Percentiles rank a stretch among this genome's conserved stretches.
These are phyloP conservation scores for Eimeria nieschulzi DNA, from an alignment of 169 alveolate species.

Conservation along the genomic window DNA sequence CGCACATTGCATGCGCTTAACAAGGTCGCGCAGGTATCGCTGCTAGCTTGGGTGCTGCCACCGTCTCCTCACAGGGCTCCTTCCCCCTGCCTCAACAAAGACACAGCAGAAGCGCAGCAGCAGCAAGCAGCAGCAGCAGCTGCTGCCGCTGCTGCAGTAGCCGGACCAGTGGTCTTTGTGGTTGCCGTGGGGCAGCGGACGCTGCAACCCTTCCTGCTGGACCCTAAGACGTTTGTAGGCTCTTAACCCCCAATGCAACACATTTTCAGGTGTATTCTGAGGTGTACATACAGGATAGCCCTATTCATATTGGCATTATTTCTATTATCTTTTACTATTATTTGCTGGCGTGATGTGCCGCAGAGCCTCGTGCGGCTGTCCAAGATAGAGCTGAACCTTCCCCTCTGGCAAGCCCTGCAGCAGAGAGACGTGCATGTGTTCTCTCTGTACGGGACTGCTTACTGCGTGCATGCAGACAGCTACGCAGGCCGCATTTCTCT, in stretches of 20 bases:
- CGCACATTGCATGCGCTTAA: conserved; percentile 32
- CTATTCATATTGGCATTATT: neutral
- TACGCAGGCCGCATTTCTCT: conserved; percentile 31
- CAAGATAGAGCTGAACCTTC: conserved; percentile 60
- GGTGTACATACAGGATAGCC: neutral
- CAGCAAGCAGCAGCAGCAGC: conserved; percentile 54
- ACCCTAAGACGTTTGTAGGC: neutral
- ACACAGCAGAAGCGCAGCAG: conserved; percentile 19
- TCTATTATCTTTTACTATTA: neutral
- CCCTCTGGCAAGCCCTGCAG: conserved; percentile 68
- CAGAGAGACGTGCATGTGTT: conserved; percentile 29
- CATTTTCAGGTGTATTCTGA: neutral
- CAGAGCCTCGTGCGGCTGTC: conserved; percentile 57
- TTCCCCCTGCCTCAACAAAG: neutral
- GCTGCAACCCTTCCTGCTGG: conserved; percentile 60
- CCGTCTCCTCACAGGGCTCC: conserved; percentile 6
- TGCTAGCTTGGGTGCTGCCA: conserved; percentile 4
- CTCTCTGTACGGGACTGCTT: neutral
- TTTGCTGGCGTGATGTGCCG: neutral
- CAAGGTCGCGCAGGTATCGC: conserved; percentile 4
- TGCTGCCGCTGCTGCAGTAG: neutral
- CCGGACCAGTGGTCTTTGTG: conserved; percentile 29
- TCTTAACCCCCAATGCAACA: neutral
- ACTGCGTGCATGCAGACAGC: conserved; percentile 61
- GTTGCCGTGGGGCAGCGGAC: conserved; percentile 57